These are phyloP conservation scores for Hygrophila difformis DNA, from an alignment of 257 asterid genomes.

Conservation along the genomic window DNA sequence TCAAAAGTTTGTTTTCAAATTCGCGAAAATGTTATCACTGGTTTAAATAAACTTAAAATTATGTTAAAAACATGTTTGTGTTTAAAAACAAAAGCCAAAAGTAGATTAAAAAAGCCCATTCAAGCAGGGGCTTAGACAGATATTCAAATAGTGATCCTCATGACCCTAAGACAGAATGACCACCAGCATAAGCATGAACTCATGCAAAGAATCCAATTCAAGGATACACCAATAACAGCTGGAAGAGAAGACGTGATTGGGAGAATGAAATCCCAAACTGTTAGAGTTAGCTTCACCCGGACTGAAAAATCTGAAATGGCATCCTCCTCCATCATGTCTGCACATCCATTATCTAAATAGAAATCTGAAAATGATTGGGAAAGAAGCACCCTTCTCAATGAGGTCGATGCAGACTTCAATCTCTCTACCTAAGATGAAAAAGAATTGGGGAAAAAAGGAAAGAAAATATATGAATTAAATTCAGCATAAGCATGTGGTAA, in stretches of 20 bases:
- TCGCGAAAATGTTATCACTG: too few species aligned
- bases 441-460: too few species aligned
- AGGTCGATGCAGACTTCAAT: slow-evolving; percentile 64
- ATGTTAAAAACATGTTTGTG: too few species aligned
- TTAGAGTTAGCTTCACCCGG: slow-evolving; percentile 72
- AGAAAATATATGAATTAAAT: too few species aligned
- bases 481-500: slow-evolving; percentile 10
- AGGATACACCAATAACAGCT: slow-evolving; percentile 99
- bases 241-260: slow-evolving; percentile 94
- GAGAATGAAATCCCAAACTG: slow-evolving; percentile 91
- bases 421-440: slow-evolving; percentile 70
- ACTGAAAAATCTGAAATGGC: slow-evolving; percentile 62
- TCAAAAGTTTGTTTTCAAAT: too few species aligned
- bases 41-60: too few species aligned
- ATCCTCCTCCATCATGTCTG: slow-evolving; percentile 98
- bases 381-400: slow-evolving; percentile 70
- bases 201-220: slow-evolving; percentile 9
- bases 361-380: slow-evolving; percentile 77
- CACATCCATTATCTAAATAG: slow-evolving; percentile 56
- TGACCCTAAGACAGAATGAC: too few species aligned
- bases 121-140: too few species aligned
- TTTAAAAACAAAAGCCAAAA: too few species aligned
- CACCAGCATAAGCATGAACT: too few species aligned
- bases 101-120: too few species aligned
- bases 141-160: too few species aligned